Base-by-base conservation (phyloP, 139 green algal genomes). In the Volvox reticuliferus region DNA sequence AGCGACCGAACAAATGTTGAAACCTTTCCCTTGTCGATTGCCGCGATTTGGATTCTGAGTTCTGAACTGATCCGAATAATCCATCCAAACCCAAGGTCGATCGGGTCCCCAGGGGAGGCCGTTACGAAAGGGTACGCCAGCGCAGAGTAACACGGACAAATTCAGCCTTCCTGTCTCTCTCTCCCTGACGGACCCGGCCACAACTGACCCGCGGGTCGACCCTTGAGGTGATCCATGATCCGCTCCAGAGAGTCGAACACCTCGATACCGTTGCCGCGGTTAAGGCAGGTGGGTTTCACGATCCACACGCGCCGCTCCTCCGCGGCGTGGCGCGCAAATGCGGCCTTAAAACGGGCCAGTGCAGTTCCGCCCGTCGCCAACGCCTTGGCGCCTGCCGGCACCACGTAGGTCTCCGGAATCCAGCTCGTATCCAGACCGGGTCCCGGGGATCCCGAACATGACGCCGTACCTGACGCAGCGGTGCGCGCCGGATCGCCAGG, bases 181-280 rank as follows among this genome's bases (percentile, higher is more conserved):
- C n/a, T n/a, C n/a, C n/a, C n/a, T n/a, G n/a, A n/a, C n/a, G n/a
- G n/a, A n/a, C n/a, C n/a, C n/a, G n/a, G n/a, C 21, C 9, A 9
- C 18, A 28, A 55, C 33, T 33, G 33, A 87, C 88, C 76, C 69
- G 68, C 63, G 30, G 28, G 68, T 84, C 77, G 67, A 26, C 62
- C 32, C 30, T 91, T 68, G 13, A 93, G 1, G 80, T 93, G 87
- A 28, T 90, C 67, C 82, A 91, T 28, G 30, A 86, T 87, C 55
- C 37, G 65, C 33, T 86, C 61, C 69, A 93, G 73, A 20, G 35
- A 82, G 68, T 89, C 78, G 37, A 85, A 90, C 19, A 96, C 91
- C 77, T 93, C 88, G 36, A 96, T 96, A 69, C 93, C 94, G 69
- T 92, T 93, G 22, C 94, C 94, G 9, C 94, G 82, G 76, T 96